Conservation (phyloP, 129 eudicot genomes). For the Chrysanthemum seticuspe region DNA sequence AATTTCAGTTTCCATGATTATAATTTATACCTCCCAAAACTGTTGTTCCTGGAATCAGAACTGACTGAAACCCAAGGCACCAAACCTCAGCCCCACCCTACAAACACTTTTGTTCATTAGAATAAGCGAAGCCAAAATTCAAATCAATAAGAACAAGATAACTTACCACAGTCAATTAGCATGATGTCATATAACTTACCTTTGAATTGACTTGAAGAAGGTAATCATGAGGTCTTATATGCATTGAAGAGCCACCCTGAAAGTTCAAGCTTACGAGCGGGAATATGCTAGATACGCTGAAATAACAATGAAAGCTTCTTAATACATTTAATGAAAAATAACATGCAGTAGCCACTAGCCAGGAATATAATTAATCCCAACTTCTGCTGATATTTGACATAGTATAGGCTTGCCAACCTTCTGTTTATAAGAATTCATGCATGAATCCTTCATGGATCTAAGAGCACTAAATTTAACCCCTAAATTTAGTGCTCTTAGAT, state of each 20-base stretch:
- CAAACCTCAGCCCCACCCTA: constrained; percentile 83
- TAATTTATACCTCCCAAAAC: constrained; percentile 79
- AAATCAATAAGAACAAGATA: background rate
- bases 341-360: background rate
- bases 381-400: background rate
- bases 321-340: background rate
- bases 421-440: too few species aligned
- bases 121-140: constrained; percentile 5
- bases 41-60: constrained; percentile 70
- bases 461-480: too few species aligned
- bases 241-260: constrained; percentile 89
- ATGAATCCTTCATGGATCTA: too few species aligned
- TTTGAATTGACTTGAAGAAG: too few species aligned
- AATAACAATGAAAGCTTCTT: constrained; percentile 7
- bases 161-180: background rate
- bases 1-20: background rate
- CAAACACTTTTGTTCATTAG: background rate
- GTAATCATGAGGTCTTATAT: constrained; percentile 29
- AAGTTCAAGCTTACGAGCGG: constrained; percentile 85
- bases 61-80: constrained; percentile 89
- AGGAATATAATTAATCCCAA: background rate
- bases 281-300: constrained; percentile 65
- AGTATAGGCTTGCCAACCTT: background rate
- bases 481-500: too few species aligned
- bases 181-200: constrained; percentile 13